These are phyloP conservation scores for Rubroshorea leprosula DNA, from an alignment of 345 rosid genomes.

Conservation along the genomic window DNA sequence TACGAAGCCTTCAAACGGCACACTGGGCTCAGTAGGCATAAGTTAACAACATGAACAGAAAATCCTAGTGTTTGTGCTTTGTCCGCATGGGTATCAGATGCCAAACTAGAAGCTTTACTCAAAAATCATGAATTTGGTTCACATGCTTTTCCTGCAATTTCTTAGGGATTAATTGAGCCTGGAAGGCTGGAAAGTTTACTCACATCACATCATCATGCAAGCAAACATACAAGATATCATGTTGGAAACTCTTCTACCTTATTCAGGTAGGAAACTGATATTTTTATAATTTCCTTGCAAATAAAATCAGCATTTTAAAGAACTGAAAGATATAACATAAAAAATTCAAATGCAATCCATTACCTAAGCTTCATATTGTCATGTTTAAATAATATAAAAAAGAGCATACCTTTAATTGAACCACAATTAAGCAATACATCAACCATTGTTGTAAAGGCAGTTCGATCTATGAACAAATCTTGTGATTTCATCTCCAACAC, in stretches of 20 bases:
- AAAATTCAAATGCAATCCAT: too few species aligned
- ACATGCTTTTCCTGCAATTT: not conserved
- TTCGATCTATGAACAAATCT: constrained; percentile 47
- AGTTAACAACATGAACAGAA: too few species aligned
- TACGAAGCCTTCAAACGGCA: too few species aligned
- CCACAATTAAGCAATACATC: constrained; percentile 64
- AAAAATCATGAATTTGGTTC: not conserved
- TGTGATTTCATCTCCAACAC: constrained; percentile 50
- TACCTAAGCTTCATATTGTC: not conserved
- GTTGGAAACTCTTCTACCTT: too few species aligned
- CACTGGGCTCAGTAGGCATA: too few species aligned
- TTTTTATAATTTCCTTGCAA: too few species aligned
- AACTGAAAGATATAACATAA: not conserved
- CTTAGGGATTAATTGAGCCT: not conserved
- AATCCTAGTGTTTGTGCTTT: too few species aligned
- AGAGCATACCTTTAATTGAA: constrained; percentile 43
- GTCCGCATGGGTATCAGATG: too few species aligned
- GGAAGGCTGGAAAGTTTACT: not conserved
- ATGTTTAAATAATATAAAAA: constrained; percentile 10
- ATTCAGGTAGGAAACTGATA: too few species aligned
- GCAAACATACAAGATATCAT: too few species aligned
- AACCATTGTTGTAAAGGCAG: constrained; percentile 58
- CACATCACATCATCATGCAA: not conserved
- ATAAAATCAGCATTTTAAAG: not conserved
- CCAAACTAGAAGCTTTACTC: not conserved